Conservation (phyloP, 306 rosid species). For the Abrus precatorius region DNA sequence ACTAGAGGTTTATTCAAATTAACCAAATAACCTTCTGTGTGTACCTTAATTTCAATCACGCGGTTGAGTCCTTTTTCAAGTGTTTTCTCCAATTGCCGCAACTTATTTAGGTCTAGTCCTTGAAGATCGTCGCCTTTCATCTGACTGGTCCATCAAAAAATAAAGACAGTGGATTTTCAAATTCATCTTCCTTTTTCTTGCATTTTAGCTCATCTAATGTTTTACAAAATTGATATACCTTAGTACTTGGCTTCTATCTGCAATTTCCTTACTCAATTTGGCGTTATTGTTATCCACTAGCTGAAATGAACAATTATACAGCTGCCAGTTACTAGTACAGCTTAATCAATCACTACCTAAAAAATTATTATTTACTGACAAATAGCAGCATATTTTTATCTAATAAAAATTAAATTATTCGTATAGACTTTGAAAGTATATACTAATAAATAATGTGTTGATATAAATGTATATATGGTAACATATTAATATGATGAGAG, state of each 20-base stretch:
- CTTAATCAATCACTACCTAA: too few relatives aligned
- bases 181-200: background rate
- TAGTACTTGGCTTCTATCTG: conserved; percentile 42
- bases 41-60: conserved; percentile 45
- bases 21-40: background rate
- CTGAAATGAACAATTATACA: conserved; percentile 40
- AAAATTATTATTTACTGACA: too few relatives aligned
- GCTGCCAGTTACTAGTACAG: background rate
- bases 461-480: too few relatives aligned
- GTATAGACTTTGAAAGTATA: too few relatives aligned
- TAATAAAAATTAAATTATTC: too few relatives aligned
- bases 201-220: background rate
- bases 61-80: conserved; percentile 46
- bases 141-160: conserved; percentile 34
- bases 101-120: conserved; percentile 42
- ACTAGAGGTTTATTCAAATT: background rate
- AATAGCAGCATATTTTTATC: too few relatives aligned
- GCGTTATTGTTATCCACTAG: conserved; percentile 21
- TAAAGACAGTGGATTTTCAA: background rate
- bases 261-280: conserved; percentile 47
- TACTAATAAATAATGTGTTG: too few relatives aligned
- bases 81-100: conserved; percentile 49
- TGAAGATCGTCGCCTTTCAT: conserved; percentile 52
- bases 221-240: conserved; percentile 40
- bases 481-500: background rate